These are phyloP conservation scores for Penicillium dipodomyicola DNA, from an alignment of 495 filamentous ascomycete species.

Conservation along the genomic window DNA sequence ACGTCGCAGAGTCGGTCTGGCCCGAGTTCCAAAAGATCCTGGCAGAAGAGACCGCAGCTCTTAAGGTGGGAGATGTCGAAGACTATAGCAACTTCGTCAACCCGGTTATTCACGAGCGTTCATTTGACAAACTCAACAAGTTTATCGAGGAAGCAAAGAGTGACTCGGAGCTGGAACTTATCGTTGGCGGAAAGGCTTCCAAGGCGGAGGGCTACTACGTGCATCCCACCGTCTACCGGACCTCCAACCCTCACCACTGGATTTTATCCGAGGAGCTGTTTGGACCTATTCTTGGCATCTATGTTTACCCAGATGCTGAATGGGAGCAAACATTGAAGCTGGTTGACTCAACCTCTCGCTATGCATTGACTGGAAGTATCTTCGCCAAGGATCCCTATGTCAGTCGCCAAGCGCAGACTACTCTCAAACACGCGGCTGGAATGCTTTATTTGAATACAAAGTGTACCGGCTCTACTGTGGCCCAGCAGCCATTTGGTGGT, in stretches of 20 bases:
- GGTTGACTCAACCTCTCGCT: conserved; percentile 59
- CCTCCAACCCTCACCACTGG: conserved; percentile 58
- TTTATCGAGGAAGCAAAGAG: conserved; percentile 63
- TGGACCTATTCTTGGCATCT: conserved; percentile 65
- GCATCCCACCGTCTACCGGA: conserved; percentile 66
- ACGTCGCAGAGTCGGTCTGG: conserved; percentile 66
- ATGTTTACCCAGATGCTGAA: conserved; percentile 68
- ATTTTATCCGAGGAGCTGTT: conserved; percentile 73
- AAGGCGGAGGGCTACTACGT: conserved; percentile 65
- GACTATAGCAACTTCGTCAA: conserved; percentile 68
- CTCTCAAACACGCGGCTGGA: conserved; percentile 70
- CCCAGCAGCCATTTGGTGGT: conserved; percentile 81
- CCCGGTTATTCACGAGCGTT: conserved; percentile 69
- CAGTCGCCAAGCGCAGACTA: conserved; percentile 64
- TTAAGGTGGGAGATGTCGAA: conserved; percentile 52
- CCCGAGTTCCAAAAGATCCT: conserved; percentile 58
- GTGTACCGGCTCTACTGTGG: conserved; percentile 76
- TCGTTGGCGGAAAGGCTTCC: conserved; percentile 68
- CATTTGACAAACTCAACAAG: conserved; percentile 63
- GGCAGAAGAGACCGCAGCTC: conserved; percentile 27
- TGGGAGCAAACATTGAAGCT: conserved; percentile 52
- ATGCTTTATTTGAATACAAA: conserved; percentile 82
- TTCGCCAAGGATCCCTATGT: conserved; percentile 67
- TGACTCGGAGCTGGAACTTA: conserved; percentile 59
- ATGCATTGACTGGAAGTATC: conserved; percentile 71